phyloP scores from a whole-genome alignment of 208 protist genomes.

The Wallacemonas rigidus region DNA sequence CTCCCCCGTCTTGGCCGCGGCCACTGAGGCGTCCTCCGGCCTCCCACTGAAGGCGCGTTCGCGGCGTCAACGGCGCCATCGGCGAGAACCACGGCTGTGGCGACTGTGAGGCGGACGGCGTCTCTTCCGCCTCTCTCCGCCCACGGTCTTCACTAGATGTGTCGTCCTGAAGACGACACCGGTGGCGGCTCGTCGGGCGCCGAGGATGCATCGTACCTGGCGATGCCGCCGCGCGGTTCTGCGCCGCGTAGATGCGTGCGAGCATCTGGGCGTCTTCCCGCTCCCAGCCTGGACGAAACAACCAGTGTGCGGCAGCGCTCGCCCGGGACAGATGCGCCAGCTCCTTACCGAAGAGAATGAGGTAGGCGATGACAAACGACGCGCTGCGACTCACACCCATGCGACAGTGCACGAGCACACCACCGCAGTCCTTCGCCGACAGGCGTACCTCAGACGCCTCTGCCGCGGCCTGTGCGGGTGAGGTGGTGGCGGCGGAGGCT shows the following conservation, averaged over 20 bases:
- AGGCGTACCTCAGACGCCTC: background rate
- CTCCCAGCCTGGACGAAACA: background rate
- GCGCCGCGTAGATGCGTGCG: constrained; percentile 22
- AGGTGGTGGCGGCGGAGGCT: background rate
- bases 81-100: background rate
- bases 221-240: background rate
- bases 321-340: constrained; percentile 24
- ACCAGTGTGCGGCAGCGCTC: background rate
- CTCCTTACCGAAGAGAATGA: constrained; percentile 71
- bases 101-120: background rate
- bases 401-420: constrained; percentile 82
- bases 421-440: constrained; percentile 40
- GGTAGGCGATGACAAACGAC: constrained; percentile 74
- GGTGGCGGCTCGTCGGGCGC: too few species aligned
- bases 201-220: too few species aligned
- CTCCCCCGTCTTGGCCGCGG: too few species aligned
- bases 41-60: background rate
- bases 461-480: background rate
- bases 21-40: background rate
- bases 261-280: constrained; percentile 28
- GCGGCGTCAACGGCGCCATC: constrained; percentile 2
- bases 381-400: constrained; percentile 84
- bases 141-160: too few species aligned
- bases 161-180: too few species aligned
- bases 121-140: too few species aligned